These are phyloP conservation scores for Rhynchosporium secalis DNA, from an alignment of 2,329 filamentous ascomycete species.

Conservation along the genomic window DNA sequence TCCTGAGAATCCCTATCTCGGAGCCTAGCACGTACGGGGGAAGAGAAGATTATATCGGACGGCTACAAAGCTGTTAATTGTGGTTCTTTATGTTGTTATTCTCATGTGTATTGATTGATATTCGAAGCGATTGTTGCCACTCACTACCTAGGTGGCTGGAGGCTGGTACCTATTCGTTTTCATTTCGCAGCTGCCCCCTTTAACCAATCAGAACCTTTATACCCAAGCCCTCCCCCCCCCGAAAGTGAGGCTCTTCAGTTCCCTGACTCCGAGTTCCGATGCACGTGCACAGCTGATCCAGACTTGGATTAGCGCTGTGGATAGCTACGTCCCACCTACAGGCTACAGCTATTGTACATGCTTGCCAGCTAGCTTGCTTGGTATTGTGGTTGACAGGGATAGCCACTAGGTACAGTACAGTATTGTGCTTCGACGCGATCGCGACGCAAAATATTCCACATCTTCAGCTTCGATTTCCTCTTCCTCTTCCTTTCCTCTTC, in stretches of 20 bases:
- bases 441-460: conserved; percentile 6
- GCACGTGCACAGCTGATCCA: conserved; percentile 9
- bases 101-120: too few species aligned
- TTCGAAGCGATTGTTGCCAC: too few species aligned
- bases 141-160: too few species aligned
- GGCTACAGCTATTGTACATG: not conserved
- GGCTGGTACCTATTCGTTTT: too few species aligned
- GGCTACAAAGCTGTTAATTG: too few species aligned
- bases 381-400: conserved; percentile 6
- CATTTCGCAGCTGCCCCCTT: too few species aligned
- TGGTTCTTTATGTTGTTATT: too few species aligned
- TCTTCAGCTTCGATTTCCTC: not conserved
- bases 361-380: not conserved
- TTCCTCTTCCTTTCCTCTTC: not conserved
- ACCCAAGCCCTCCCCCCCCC: not conserved
- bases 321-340: not conserved
- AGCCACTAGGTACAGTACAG: too few species aligned
- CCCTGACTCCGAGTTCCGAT: not conserved
- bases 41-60: too few species aligned
- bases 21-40: too few species aligned
- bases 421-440: conserved; percentile 6
- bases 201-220: not conserved
- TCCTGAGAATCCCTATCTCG: too few species aligned
- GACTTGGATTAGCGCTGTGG: conserved; percentile 2
- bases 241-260: conserved; percentile 4